Evolutionary conservation across 83 land plant genomes (phyloP).

Genomic region (Thuja plicata): DNA sequence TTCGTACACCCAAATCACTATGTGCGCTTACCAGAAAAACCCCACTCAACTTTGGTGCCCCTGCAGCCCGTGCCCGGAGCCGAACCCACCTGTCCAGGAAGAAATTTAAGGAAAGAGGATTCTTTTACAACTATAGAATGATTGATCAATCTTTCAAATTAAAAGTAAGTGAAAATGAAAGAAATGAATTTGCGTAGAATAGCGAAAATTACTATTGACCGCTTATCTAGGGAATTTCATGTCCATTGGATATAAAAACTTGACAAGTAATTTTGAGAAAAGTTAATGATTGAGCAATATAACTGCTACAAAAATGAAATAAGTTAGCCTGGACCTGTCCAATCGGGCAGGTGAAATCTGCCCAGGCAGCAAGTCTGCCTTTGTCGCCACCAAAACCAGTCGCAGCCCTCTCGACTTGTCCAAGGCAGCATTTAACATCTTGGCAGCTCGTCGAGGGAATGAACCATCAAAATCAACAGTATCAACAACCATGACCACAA

Average conservation of each 20-base stretch:
- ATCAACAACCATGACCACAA: slow-evolving; percentile 93
- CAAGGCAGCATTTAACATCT: slow-evolving; percentile 40
- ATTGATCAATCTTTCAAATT: not conserved
- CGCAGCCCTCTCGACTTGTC: slow-evolving; percentile 61
- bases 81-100: slow-evolving; percentile 77
- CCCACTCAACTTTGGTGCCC: slow-evolving; percentile 73
- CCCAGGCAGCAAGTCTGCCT: slow-evolving; percentile 84
- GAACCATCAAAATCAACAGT: slow-evolving; percentile 92
- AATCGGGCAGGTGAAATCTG: slow-evolving; percentile 76
- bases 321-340: slow-evolving; percentile 52
- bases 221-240: not conserved
- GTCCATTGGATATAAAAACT: not conserved
- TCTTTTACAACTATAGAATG: not conserved
- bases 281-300: not conserved
- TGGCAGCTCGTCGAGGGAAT: slow-evolving; percentile 81
- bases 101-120: not conserved
- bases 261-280: not conserved
- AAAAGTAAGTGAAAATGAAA: too few species aligned
- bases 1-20: slow-evolving; percentile 78
- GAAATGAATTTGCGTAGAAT: too few species aligned
- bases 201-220: too few species aligned
- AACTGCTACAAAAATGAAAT: not conserved
- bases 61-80: slow-evolving; percentile 59
- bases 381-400: slow-evolving; percentile 78
- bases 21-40: slow-evolving; percentile 79